phyloP scores from a whole-genome alignment of 345 rosid species.

The Eucalyptus cloeziana region DNA sequence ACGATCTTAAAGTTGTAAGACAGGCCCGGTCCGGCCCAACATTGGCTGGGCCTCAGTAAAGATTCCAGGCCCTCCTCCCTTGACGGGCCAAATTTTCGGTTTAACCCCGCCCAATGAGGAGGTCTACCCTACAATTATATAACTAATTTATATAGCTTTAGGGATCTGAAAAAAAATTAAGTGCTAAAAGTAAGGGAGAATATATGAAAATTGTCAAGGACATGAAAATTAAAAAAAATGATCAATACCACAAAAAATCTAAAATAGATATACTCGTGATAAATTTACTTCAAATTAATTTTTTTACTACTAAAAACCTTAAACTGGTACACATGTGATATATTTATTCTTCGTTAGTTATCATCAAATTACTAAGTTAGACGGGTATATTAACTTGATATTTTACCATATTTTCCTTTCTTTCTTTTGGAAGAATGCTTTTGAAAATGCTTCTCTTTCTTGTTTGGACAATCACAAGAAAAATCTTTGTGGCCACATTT shows the following conservation, averaged over 20 bases:
- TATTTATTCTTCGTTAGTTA: too few species aligned
- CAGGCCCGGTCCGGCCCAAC: not conserved
- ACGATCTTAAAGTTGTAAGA: not conserved
- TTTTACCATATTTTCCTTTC: not conserved
- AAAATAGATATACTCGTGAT: too few species aligned
- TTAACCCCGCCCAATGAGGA: not conserved
- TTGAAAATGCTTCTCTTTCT: not conserved
- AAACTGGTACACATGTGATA: too few species aligned
- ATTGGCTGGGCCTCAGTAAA: not conserved
- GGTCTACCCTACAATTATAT: not conserved
- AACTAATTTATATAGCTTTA: not conserved
- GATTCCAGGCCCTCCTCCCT: not conserved
- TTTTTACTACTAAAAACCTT: too few species aligned
- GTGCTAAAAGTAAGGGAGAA: not conserved
- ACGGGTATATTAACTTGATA: too few species aligned
- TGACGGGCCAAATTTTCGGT: not conserved
- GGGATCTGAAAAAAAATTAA: not conserved
- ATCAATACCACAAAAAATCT: fast-evolving
- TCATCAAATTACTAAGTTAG: too few species aligned
- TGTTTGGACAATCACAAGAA: not conserved
- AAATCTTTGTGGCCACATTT: not conserved
- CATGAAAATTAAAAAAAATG: not conserved
- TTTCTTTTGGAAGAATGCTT: not conserved
- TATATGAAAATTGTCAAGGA: not conserved
- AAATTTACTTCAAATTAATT: too few species aligned